Base-by-base conservation (phyloP, 2,329 filamentous ascomycete genomes). In the Neurospora crassa region DNA sequence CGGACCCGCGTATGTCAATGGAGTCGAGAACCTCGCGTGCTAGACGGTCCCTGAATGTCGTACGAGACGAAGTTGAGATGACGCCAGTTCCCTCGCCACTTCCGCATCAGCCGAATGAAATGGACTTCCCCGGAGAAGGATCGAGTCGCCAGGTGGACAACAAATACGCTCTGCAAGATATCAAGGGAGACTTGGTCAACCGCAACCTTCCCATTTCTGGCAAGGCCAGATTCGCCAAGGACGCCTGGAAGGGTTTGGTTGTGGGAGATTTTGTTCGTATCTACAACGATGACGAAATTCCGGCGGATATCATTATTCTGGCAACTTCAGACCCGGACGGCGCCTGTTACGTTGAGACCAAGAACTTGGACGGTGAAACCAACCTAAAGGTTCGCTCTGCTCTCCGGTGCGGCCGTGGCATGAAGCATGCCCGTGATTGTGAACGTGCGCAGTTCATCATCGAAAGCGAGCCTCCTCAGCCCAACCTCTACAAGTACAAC, bases 221-320 rank as follows among this genome's bases (percentile, higher is more conserved):
- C 70, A 91, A 88, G 68, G 93, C 94, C 42, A 88, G 92, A 34
- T 99, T 99, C 82, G 95, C 97, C 80, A 92, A 91, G 76, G 94
- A 97, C 78, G 90, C 89, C 63, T 99, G 96, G 96, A 99, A 99
- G 82, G 97, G 90, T 77, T 87, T 99, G 16, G 90, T 94, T 77
- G 96, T 99, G 10, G 96, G 96, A 68, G 96, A 99, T 80, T 98
- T 97, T 81, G 91, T 99, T 70, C 93, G 96, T 75, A 88, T 99
- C 69, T 98, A 97, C 83, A 97, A 96, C 77, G 92, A 97, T 75
- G 96, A 99, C 78, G 94, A 97, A 76, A 89, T 99, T 34, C 96
- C 96, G 1, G 95, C 96, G 68, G 96, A 99, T 81, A 85, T 99
- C 67, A 91, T 98, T 68, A 92, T 99, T 63, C 83, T 99, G 34